Conservation (phyloP, 2,329 filamentous ascomycete species). For the Phialophora chinensis region DNA sequence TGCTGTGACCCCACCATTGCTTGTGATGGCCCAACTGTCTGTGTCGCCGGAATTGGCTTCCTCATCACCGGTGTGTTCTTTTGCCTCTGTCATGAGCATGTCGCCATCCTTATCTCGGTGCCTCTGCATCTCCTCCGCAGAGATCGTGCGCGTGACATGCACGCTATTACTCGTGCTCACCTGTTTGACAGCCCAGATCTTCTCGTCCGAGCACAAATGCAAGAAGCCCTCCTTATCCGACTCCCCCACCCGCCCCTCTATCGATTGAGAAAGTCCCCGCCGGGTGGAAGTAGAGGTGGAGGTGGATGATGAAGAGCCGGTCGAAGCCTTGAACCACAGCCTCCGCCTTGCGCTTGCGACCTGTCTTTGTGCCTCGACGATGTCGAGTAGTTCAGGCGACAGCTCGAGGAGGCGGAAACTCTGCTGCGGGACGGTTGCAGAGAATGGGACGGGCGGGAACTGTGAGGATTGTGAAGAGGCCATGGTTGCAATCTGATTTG, state of each 20-base stretch:
- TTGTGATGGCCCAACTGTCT: neutral
- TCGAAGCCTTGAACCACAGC: conserved; percentile 53
- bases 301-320: neutral
- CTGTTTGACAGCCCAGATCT: conserved; percentile 66
- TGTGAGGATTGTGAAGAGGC: conserved; percentile 41
- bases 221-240: conserved; percentile 23
- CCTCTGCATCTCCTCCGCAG: conserved; percentile 27
- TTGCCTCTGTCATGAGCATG: conserved; percentile 2
- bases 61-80: neutral
- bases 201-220: conserved; percentile 64
- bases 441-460: conserved; percentile 47
- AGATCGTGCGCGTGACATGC: conserved; percentile 53
- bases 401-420: conserved; percentile 66
- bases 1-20: conserved; percentile 42
- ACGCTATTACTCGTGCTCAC: conserved; percentile 70
- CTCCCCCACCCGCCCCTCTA: neutral
- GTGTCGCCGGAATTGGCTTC: neutral
- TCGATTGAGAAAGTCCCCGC: conserved; percentile 10
- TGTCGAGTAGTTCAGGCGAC: conserved; percentile 61
- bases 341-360: conserved; percentile 47
- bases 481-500: neutral
- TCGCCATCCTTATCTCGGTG: conserved; percentile 15
- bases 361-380: conserved; percentile 56
- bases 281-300: neutral
- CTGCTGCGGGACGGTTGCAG: conserved; percentile 54